These are phyloP conservation scores for Claviceps africana DNA, from an alignment of 2,329 filamentous ascomycete genomes.

Conservation along the genomic window DNA sequence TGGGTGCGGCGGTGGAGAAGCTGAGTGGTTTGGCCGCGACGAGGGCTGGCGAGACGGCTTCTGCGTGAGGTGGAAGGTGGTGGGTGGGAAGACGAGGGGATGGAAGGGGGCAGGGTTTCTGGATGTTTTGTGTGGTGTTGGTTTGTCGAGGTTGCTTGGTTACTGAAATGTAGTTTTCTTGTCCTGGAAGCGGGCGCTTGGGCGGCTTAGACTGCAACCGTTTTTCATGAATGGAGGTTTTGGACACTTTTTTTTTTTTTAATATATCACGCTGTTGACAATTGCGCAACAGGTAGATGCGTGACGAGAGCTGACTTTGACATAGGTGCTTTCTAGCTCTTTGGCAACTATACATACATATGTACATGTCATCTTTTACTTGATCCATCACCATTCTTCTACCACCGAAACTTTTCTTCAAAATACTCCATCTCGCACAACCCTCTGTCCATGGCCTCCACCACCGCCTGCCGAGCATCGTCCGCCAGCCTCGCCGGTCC, in stretches of 20 bases:
- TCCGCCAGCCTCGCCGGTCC: conserved; percentile 32
- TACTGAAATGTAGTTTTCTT: no score
- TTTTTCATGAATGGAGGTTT: no score
- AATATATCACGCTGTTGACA: no score
- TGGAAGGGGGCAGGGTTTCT: background rate
- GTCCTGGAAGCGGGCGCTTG: no score
- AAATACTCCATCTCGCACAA: conserved; percentile 9
- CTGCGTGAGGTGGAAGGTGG: background rate
- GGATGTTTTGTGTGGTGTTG: background rate
- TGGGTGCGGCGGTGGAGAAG: conserved; percentile 24
- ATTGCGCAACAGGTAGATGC: background rate
- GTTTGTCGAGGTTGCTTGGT: no score
- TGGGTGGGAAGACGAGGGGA: background rate
- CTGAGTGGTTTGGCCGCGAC: conserved; percentile 22
- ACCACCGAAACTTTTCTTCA: conserved; percentile 8
- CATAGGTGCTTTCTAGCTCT: background rate
- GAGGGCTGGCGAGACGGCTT: conserved; percentile 11
- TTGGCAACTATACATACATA: no score
- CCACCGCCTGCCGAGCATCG: conserved; percentile 24
- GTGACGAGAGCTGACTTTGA: no score
- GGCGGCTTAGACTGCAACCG: no score
- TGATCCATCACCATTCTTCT: background rate
- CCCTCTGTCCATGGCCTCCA: conserved; percentile 15
- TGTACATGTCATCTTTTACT: no score
- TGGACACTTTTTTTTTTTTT: no score